Conservation (phyloP, 345 rosid species). For the Acer saccharum region DNA sequence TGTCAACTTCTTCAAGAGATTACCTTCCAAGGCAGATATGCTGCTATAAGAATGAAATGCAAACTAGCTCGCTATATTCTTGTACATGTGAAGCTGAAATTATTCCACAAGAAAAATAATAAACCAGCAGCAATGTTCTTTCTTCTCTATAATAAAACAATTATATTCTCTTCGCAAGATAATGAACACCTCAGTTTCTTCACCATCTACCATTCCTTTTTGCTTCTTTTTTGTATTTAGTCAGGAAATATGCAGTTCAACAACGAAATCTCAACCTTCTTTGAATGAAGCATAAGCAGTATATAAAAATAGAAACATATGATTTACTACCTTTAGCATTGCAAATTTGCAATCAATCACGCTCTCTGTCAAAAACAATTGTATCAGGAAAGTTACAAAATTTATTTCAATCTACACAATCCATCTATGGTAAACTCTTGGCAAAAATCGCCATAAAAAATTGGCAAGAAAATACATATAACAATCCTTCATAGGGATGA, state of each 20-base stretch:
- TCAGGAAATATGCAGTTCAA: background rate
- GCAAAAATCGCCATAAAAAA: background rate
- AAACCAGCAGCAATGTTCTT: background rate
- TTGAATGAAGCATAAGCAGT: background rate
- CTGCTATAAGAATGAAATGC: conserved; percentile 47
- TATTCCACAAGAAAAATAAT: conserved; percentile 2
- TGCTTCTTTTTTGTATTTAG: background rate
- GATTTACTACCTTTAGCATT: background rate
- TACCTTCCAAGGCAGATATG: conserved; percentile 89
- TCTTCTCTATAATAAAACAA: conserved; percentile 11
- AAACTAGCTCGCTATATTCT: background rate
- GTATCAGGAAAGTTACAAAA: background rate
- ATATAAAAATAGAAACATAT: background rate
- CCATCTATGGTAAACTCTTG: background rate
- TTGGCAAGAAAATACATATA: background rate
- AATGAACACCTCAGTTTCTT: conserved; percentile 19
- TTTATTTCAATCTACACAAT: background rate
- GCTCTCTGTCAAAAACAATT: background rate
- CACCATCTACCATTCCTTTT: conserved; percentile 26
- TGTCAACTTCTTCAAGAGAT: conserved; percentile 92
- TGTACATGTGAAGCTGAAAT: conserved; percentile 14
- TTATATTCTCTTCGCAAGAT: conserved; percentile 19
- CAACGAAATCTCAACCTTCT: background rate
- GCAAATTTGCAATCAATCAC: background rate
- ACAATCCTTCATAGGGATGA: conserved; percentile 21